These are phyloP conservation scores for Conoideocrella luteorostrata DNA, from an alignment of 2,329 filamentous ascomycete genomes.

Conservation along the genomic window DNA sequence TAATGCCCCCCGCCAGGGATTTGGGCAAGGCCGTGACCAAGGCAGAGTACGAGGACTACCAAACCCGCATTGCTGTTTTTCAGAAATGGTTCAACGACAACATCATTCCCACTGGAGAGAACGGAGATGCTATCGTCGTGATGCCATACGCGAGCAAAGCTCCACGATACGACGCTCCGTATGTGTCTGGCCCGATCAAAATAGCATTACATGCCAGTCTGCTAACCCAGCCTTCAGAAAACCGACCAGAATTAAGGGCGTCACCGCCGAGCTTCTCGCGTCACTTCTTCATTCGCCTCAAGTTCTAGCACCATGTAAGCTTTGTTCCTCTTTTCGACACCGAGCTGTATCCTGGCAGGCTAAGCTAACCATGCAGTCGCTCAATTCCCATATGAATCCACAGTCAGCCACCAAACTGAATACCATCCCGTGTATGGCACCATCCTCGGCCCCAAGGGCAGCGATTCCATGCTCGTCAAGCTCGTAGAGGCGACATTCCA, in stretches of 20 bases:
- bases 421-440: constrained; percentile 25
- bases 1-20: no score
- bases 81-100: constrained; percentile 25
- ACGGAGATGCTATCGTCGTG: constrained; percentile 16
- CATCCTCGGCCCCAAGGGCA: constrained; percentile 20
- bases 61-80: constrained; percentile 21
- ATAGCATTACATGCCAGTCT: neutral
- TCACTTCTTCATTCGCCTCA: constrained; percentile 24
- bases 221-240: constrained; percentile 2
- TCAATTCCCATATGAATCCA: constrained; percentile 24
- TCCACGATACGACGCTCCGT: constrained; percentile 14
- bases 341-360: no score
- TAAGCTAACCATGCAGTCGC: constrained; percentile 16
- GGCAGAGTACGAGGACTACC: constrained; percentile 16
- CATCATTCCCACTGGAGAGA: constrained; percentile 15
- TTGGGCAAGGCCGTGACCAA: constrained; percentile 18
- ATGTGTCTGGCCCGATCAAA: neutral
- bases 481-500: constrained; percentile 23
- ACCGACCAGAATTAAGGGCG: constrained; percentile 14
- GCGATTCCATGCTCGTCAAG: constrained; percentile 20
- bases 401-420: constrained; percentile 20
- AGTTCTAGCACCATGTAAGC: constrained; percentile 29
- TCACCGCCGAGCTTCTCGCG: constrained; percentile 21
- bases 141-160: constrained; percentile 16
- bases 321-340: neutral